Base-by-base conservation (phyloP, 1,139 yeast species). In the Wickerhamomyces sp. region DNA sequence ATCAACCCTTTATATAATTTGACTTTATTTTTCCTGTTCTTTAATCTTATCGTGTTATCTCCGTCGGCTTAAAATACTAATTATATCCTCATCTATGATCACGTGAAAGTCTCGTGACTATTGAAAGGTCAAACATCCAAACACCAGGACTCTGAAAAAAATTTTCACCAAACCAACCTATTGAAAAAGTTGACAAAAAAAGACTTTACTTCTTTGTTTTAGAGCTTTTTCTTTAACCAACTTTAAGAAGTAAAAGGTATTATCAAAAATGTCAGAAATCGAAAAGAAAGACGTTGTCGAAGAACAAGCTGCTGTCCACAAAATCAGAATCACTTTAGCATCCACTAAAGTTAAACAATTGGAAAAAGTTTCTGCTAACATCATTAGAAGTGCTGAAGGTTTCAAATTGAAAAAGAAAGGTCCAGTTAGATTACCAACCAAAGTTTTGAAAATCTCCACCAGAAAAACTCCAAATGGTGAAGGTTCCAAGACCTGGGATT, bases 401-500 rank as follows among this genome's bases (percentile, higher is more conserved):
- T 74, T 79, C 74, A 72, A 83, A 65, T 78, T 88, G 65, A 80
- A 78, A 72, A 86, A 83, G 81, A 87, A 88, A 81, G 99, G 99
- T 66, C 98, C 98, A 61, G 96, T 94, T 68, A 88, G 98, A 85
- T 76, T 94, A 78, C 99, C 99, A 78, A 94, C 98, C 76, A 94
- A 90, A 85, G 95, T 86, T 62, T 86, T 94, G 69, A 89, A 86
- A 76, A 81, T 94, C 78, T 81, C 96, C 78, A 92, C 99, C 86
- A 90, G 99, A 87, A 94, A 94, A 89, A 84, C 98, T 68, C 99
- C 99, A 67, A 94, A 94, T 74, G 99, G 99, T 90, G 97, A 94
- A 81, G 99, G 99, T 90, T 92, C 98, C 64, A 92, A 94, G 90
- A 94, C 99, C 65, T 94, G 97, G 97, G 99, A 94, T 72, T 77